These are phyloP conservation scores for Meyerozyma elateridarum DNA, from an alignment of 1,139 yeast species.

Conservation along the genomic window DNA sequence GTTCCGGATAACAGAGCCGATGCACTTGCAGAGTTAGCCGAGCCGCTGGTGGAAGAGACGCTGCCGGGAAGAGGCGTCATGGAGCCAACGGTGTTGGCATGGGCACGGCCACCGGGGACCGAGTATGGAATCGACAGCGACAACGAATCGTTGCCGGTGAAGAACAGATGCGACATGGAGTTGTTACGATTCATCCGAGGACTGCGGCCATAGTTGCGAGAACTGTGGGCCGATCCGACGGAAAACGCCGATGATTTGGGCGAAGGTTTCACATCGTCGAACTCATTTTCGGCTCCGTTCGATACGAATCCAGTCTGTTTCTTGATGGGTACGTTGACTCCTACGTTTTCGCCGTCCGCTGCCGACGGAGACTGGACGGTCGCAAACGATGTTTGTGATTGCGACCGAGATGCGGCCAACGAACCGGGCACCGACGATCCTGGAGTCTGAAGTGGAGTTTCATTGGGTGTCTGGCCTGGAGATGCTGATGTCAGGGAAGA, in stretches of 20 bases:
- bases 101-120: slow-evolving; percentile 57
- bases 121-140: slow-evolving; percentile 67
- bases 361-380: not conserved
- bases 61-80: slow-evolving; percentile 10
- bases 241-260: not conserved
- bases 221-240: not conserved
- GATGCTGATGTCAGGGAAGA: slow-evolving; percentile 25
- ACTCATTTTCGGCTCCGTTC: not conserved
- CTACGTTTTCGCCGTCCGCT: too few relatives aligned
- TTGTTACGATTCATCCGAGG: slow-evolving; percentile 43
- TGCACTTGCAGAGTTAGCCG: slow-evolving; percentile 5
- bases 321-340: not conserved
- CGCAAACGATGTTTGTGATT: not conserved
- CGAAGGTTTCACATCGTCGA: not conserved
- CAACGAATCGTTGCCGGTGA: slow-evolving; percentile 43
- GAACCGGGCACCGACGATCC: not conserved
- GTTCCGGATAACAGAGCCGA: slow-evolving; percentile 9
- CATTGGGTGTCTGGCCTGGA: slow-evolving; percentile 14
- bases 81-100: slow-evolving; percentile 11
- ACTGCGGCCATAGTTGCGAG: slow-evolving; percentile 3
- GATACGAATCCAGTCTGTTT: not conserved
- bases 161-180: slow-evolving; percentile 41
- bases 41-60: slow-evolving; percentile 8
- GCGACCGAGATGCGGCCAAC: not conserved
- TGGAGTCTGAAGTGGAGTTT: too few relatives aligned